Evolutionary conservation across 768 basidiomycete species (phyloP), one percentile per base, ranked within the genome.

Genomic region (Gymnopilus dilepis): DNA sequence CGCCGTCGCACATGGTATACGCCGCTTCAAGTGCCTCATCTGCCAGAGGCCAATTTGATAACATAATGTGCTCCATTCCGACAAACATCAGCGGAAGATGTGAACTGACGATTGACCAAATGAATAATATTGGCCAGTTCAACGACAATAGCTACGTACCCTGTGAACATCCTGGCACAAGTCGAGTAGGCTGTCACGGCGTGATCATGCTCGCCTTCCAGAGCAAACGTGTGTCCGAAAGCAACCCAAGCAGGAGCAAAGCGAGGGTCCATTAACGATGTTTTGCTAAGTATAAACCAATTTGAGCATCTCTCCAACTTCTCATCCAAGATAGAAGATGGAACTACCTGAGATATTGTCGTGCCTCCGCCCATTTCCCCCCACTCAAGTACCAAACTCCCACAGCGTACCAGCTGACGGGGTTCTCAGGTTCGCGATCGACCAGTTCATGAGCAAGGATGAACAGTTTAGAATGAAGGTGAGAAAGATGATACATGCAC

Each of bases 161-260:
- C 97, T 61, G 91, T 92, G 72, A 98, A 98, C 81, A 99, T 89
- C 34, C 97, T 81, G 4, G 95, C 93, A 60, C 94, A 95, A 0
- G 97, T 99, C 22, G 97, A 98, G 74, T 99, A 99, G 1, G 97
- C 97, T 0, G 95, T 98, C 45, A 99, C 94, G 2, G 97, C 97
- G 69, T 98, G 96, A 67, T 99, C 97, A 77, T 99, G 97, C 73
- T 99, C 97, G 15, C 96, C 96, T 73, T 99, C 97, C 66, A 93
- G 80, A 2, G 97, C 94, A 77, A 97, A 99, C 0, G 95, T 95
- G 74, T 99, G 97, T 9, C 92, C 97, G 72, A 99, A 99, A 2
- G 95, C 94, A 53, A 98, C 86, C 97, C 97, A 99, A 0, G 97
- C 94, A 9, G 97, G 95, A 0, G 88, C 94, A 73, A 97, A 97